Base-by-base conservation (phyloP, 2,329 filamentous ascomycete genomes). In the Parastagonospora nodorum region DNA sequence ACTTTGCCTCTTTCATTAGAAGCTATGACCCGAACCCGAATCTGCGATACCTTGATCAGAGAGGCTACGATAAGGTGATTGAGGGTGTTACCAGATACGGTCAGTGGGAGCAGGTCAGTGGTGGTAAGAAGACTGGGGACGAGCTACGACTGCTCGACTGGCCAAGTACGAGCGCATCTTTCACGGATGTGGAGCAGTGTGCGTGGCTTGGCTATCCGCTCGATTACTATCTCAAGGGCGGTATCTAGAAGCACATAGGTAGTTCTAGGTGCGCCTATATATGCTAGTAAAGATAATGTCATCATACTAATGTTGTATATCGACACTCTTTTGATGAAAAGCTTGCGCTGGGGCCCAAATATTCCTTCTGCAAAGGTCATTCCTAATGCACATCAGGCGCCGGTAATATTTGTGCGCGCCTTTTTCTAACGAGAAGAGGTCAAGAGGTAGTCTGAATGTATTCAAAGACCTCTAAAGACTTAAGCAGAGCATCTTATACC, bases 141-240 rank as follows among this genome's bases (percentile, higher is more conserved):
- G 62, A 66, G 19, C 68, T 80, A 47, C 77, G 77, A 50, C 61
- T 78, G 42, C 66, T 82, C 53, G 76, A 79, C 53, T 77, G 79
- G 51, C 71, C 82, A 51, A 77, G 79, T 65, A 58, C 68, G 57
- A 67, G 64, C 39, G 70, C 65, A 0, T 57, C 64, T 0, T 84
- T 83, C 53, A 70, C 75, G 27, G 82, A 85, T 67, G 59, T 77
- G 52, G 62, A 75, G 60, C 80, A 84, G 71, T 85, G 82, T 55
- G 72, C 48, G 10, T 72, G 67, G 66, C 48, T 72, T 14, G 68
- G 67, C 2, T 72, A 72, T 50, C 61, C 61, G 8, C 28, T 72
- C 32, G 63, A 68, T 30, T 72, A 72, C 45, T 72, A 71, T 46
- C 53, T 71, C 7, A 63, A 71, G 27, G 66, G 67, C 3, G 67